These are phyloP conservation scores for Trichopus zeylanicus DNA, from an alignment of 116 monocot genomes.

Conservation along the genomic window DNA sequence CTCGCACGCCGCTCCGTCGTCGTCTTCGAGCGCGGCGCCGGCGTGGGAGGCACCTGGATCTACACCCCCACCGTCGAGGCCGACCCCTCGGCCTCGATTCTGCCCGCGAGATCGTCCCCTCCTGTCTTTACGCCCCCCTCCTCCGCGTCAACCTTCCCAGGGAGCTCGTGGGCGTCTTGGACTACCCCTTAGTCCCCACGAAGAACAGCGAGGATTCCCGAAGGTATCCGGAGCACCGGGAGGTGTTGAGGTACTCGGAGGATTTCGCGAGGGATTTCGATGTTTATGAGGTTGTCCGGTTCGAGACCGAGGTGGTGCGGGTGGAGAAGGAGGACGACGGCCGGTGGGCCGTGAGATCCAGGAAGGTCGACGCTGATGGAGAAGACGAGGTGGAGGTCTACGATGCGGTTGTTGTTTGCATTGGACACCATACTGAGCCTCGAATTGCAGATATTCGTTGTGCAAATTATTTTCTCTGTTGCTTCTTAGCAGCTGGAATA, in stretches of 20 bases:
- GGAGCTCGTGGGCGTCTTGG: slow-evolving; percentile 87
- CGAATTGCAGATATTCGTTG: slow-evolving; percentile 31
- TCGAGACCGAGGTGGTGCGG: slow-evolving; percentile 35
- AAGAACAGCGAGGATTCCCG: slow-evolving; percentile 16
- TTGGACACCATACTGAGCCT: slow-evolving; percentile 40
- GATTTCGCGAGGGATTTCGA: slow-evolving; percentile 28
- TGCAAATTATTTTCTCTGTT: neutral
- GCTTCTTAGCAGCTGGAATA: no score
- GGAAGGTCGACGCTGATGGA: slow-evolving; percentile 1
- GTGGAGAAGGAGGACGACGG: slow-evolving; percentile 26
- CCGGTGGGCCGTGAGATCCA: slow-evolving; percentile 29
- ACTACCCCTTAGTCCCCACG: slow-evolving; percentile 60
- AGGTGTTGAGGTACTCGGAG: slow-evolving; percentile 43
- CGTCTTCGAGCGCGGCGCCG: slow-evolving; percentile 62
- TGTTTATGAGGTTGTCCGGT: slow-evolving; percentile 17
- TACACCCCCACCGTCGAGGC: slow-evolving; percentile 51
- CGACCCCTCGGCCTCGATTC: slow-evolving; percentile 39
- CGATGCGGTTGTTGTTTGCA: slow-evolving; percentile 52
- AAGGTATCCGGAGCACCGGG: slow-evolving; percentile 33
- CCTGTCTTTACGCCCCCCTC: slow-evolving; percentile 80
- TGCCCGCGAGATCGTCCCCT: slow-evolving; percentile 30
- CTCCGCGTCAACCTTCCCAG: slow-evolving; percentile 88
- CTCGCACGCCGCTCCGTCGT: slow-evolving; percentile 54
- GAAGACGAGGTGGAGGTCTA: slow-evolving; percentile 21
- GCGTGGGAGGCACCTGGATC: slow-evolving; percentile 81